Evolutionary conservation across 2,329 filamentous ascomycete species (phyloP), one percentile per base, ranked within the genome.

Genomic region (Calonectria pauciramosa): DNA sequence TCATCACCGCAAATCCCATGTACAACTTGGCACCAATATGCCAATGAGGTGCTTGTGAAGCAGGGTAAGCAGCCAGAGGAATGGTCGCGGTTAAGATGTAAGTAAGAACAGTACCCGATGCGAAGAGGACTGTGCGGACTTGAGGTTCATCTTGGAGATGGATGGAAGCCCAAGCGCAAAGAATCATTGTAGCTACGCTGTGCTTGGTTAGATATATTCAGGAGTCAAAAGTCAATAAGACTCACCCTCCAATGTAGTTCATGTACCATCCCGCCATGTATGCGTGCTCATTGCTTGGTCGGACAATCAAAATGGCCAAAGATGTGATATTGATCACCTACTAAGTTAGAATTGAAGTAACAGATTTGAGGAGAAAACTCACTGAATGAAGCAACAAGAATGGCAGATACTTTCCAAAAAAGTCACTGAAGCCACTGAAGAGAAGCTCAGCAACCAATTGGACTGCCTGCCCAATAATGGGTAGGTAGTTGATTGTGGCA

Each of bases 211-310:
- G 60, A 44, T 10, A 30, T 34, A 0, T 16, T 59, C 5, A 32
- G 16, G 20, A 38, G 11, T 18, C 23, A 47, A 14, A 6, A 41
- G 14, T 30, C 20, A 9, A 14, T 20, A 70, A n/a, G n/a, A n/a
- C 73, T 54, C 18, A 75, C 73, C 51, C 73, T 67, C 73, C 73
- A 4, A 68, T 54, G 4, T 75, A 75, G 23, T 75, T 75, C 66
- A 75, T 59, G 10, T 75, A 75, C 56, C 66, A 73, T 2, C 73
- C 70, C 4, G 73, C 73, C 70, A 75, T 73, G 44, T 75, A 69
- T 4, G 65, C 7, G 13, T 56, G 44, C 30, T 73, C 44, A 10
- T 75, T 75, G 36, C 49, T 9, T 4, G 66, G 73, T 11, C 70
- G 60, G 11, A 70, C 73, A 38, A 73, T 64, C 6, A 75, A 32